Conservation (phyloP, 805 yeast genomes). For the Candida ascalaphidarum region DNA sequence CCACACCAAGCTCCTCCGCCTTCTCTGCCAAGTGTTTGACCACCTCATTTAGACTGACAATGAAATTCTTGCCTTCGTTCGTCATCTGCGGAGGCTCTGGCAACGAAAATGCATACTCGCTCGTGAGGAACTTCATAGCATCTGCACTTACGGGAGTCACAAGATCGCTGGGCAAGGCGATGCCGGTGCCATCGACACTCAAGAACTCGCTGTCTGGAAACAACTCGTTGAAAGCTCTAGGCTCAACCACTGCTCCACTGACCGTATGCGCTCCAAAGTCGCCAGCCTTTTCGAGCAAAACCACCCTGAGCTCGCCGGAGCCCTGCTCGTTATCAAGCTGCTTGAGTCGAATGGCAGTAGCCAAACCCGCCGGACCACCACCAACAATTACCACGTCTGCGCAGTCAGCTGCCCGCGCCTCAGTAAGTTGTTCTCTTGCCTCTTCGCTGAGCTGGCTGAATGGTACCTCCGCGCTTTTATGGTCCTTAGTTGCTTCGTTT, state of each 20-base stretch:
- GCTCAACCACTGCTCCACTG: slow-evolving; percentile 93
- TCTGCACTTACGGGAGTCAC: slow-evolving; percentile 72
- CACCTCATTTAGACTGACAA: slow-evolving; percentile 75
- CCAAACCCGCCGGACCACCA: slow-evolving; percentile 96
- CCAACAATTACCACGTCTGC: slow-evolving; percentile 96
- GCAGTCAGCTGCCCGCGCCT: slow-evolving; percentile 71
- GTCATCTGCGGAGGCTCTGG: slow-evolving; percentile 93
- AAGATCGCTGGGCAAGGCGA: slow-evolving; percentile 71
- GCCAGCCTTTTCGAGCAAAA: slow-evolving; percentile 85
- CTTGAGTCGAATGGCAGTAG: slow-evolving; percentile 85
- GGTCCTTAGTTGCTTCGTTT: too few relatives aligned
- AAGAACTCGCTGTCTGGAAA: slow-evolving; percentile 59
- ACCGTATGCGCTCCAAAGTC: slow-evolving; percentile 90
- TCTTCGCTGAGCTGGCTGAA: slow-evolving; percentile 21
- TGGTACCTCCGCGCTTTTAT: too few relatives aligned
- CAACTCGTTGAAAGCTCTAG: slow-evolving; percentile 76
- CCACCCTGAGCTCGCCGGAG: slow-evolving; percentile 66
- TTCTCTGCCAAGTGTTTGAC: slow-evolving; percentile 75
- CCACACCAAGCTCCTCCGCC: slow-evolving; percentile 93
- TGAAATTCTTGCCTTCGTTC: slow-evolving; percentile 74
- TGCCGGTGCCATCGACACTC: slow-evolving; percentile 44
- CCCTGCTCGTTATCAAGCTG: slow-evolving; percentile 69
- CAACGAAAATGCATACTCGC: slow-evolving; percentile 52
- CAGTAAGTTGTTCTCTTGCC: slow-evolving; percentile 37
- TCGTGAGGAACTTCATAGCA: slow-evolving; percentile 61